phyloP scores from a whole-genome alignment of 768 basidiomycete species.

The Lentinula guzmanii region DNA sequence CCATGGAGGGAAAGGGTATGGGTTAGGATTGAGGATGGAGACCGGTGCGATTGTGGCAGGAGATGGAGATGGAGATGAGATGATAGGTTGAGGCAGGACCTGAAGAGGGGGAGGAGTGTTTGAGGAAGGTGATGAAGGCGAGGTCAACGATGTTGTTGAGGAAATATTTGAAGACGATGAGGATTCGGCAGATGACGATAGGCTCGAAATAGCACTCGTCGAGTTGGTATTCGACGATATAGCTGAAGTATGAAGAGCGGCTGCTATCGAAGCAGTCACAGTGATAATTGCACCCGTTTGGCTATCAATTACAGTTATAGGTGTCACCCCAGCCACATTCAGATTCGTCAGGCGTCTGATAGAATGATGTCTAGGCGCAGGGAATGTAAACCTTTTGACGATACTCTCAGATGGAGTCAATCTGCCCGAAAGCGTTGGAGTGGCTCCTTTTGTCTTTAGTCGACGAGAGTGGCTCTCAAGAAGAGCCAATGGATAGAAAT shows the following conservation, averaged over 20 bases:
- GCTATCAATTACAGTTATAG: not conserved
- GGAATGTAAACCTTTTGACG: constrained; percentile 49
- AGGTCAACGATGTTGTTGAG: not conserved
- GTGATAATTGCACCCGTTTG: not conserved
- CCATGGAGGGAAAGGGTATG: constrained; percentile 64
- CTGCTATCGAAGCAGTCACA: not conserved
- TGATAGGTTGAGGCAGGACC: not conserved
- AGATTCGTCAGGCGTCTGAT: not conserved
- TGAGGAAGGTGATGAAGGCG: not conserved
- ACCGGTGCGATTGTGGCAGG: not conserved
- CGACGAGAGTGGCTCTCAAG: constrained; percentile 26
- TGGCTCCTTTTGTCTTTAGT: constrained; percentile 8
- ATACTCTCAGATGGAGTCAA: constrained; percentile 41
- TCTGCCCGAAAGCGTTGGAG: constrained; percentile 12
- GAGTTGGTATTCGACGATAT: not conserved
- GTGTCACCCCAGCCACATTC: not conserved
- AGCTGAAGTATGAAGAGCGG: not conserved
- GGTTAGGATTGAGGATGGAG: constrained; percentile 33
- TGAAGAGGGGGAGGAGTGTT: not conserved
- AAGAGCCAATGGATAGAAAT: constrained; percentile 57
- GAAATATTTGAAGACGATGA: constrained; percentile 1
- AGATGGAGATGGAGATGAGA: not conserved
- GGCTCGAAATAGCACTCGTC: not conserved
- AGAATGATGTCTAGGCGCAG: constrained; percentile 11
- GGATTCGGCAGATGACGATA: not conserved